phyloP scores from a whole-genome alignment of 257 asterid species.

The Ligustrum vulgare region DNA sequence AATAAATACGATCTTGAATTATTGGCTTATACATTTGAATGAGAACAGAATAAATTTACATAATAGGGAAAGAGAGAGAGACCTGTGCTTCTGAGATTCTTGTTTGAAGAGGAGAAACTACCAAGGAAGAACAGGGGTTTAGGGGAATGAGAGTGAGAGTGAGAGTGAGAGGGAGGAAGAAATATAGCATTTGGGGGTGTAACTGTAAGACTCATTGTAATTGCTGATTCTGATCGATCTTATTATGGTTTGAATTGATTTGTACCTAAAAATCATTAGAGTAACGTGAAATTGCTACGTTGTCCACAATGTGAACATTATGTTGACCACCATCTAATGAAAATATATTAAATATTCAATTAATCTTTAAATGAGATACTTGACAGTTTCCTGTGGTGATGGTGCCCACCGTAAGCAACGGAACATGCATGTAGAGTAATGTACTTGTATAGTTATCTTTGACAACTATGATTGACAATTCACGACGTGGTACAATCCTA shows the following conservation, averaged over 20 bases:
- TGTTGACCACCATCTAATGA: no score
- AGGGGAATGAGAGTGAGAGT: slow-evolving; percentile 19
- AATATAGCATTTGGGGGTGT: slow-evolving; percentile 14
- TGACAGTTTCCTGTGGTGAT: no score
- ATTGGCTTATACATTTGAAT: neutral
- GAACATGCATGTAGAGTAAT: no score
- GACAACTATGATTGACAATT: no score
- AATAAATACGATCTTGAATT: neutral
- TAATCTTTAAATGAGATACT: no score
- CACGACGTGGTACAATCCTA: no score
- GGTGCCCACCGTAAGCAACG: no score
- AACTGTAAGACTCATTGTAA: slow-evolving; percentile 28
- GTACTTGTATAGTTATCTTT: no score
- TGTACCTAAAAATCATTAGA: neutral
- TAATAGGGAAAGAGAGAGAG: neutral
- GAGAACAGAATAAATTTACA: neutral
- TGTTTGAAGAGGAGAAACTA: slow-evolving; percentile 1
- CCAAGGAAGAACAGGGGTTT: no score
- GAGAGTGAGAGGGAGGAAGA: slow-evolving; percentile 18
- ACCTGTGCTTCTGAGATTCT: slow-evolving; percentile 25
- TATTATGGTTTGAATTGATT: neutral
- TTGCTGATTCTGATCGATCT: slow-evolving; percentile 46
- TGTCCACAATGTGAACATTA: no score
- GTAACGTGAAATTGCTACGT: no score
- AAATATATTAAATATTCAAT: no score